Evolutionary conservation across 192 early-diverging fungal genomes (phyloP).

Genomic region (Rhizophagus clarus): DNA sequence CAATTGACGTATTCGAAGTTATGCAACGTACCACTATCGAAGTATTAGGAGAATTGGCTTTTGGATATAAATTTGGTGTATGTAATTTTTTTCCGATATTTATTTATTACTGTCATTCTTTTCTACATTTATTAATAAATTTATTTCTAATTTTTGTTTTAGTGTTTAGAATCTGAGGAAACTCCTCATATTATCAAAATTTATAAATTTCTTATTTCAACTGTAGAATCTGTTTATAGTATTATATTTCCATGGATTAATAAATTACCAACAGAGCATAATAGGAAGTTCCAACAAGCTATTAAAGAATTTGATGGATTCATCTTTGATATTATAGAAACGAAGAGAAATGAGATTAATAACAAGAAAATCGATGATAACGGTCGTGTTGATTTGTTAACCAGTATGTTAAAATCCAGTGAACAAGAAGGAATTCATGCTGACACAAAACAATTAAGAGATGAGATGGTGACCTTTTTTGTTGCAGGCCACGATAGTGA

Average conservation of each 20-base stretch:
- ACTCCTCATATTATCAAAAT: not conserved
- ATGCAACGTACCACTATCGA: not conserved
- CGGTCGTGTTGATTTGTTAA: not conserved
- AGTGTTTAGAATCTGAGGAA: not conserved
- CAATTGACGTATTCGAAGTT: not conserved
- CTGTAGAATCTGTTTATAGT: not conserved
- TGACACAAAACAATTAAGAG: not conserved
- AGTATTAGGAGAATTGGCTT: not conserved
- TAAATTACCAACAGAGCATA: not conserved
- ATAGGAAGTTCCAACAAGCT: not conserved
- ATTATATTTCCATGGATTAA: not conserved
- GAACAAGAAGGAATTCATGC: not conserved
- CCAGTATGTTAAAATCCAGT: not conserved
- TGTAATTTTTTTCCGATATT: not conserved
- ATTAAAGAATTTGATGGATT: slow-evolving; percentile 3
- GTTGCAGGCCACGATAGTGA: not conserved
- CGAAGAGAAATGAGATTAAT: not conserved
- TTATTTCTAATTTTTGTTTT: not conserved
- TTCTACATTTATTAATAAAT: not conserved
- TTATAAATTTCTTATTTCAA: not conserved
- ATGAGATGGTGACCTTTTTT: not conserved
- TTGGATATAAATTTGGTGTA: not conserved
- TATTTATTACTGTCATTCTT: not conserved
- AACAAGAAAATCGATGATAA: not conserved
- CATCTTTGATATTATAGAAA: not conserved